Percentiles rank a stretch among this genome's conserved stretches.
phyloP scores from a whole-genome alignment of 306 rosid species.

The Dryas octopetala region DNA sequence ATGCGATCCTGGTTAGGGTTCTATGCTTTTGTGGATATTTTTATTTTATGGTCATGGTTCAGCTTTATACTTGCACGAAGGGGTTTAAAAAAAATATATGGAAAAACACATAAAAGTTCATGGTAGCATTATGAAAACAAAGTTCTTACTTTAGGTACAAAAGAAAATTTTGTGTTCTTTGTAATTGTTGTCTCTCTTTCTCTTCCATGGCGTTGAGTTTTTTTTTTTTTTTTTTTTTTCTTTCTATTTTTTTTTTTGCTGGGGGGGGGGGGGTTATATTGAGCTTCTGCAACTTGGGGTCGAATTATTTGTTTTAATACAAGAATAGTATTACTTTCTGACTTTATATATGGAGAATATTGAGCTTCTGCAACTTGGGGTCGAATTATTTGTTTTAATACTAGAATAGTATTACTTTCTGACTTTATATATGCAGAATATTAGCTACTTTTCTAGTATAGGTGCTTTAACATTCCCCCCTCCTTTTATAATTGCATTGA shows the following conservation, averaged over 20 bases:
- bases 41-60: not conserved
- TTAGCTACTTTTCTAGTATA: not conserved
- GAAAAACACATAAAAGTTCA: too few relatives aligned
- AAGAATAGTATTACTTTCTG: not conserved
- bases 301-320: not conserved
- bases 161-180: not conserved
- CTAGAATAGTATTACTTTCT: not conserved
- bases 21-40: not conserved
- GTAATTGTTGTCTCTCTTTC: not conserved
- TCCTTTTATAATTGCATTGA: not conserved
- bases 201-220: not conserved
- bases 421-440: not conserved
- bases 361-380: not conserved
- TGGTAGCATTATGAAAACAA: too few relatives aligned
- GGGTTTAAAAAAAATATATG: not conserved
- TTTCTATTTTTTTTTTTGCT: not conserved
- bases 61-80: not conserved
- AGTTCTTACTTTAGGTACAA: too few relatives aligned
- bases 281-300: slow-evolving; percentile 1
- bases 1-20: slow-evolving; percentile 74
- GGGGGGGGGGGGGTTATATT: not conserved
- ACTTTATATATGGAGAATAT: not conserved
- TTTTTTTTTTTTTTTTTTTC: not conserved
- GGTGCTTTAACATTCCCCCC: not conserved
- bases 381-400: not conserved